Evolutionary conservation across 2,329 filamentous ascomycete genomes (phyloP), one percentile per base, ranked within the genome.

Genomic region (Monilinia vaccinii-corymbosi): DNA sequence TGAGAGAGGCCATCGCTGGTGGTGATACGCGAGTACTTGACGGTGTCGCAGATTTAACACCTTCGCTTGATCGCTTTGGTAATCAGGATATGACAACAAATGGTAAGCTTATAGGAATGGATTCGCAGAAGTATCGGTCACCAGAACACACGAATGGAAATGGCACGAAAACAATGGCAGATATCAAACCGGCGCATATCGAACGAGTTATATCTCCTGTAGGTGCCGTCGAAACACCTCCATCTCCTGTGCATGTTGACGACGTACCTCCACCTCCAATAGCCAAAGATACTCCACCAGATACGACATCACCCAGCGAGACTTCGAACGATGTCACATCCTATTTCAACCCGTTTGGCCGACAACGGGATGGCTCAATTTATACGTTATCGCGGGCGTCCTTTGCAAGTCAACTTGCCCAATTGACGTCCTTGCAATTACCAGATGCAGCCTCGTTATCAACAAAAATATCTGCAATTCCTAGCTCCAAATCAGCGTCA

Each of bases 381-480:
- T 97, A 96, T 74, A 96, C 94, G 1, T 82, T 99, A 61, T 96
- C 91, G 2, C 85, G 93, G 48, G 88, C 88, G 38, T 97, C 93
- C 8, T 96, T 99, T 73, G 89, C 91, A 64, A 95, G 89, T 69
- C 94, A 97, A 73, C 83, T 97, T 57, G 89, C 90, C 51, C 91
- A 97, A 72, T 79, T 99, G 64, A 97, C 92, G 0, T 91, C 91
- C 21, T 86, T 97, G 61, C 87, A 91, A 68, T 81, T 97, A 2
- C 94, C 94, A 1, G 88, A 96, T 72, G 89, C 93, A 56, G 85
- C 87, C 47, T 87, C 89, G 0, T 79, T 99, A 25, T 90, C 91
- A 32, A 88, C 85, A 64, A 90, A 87, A 70, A 91, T 99, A 52
- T 84, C 86, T 10, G 86, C 89, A 18, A 94, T 97, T 51, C 85